Percentiles rank a stretch among this genome's conserved stretches.
Evolutionary conservation across 1,139 yeast genomes (phyloP).

Genomic region (Magnusiomyces suaveolens): DNA sequence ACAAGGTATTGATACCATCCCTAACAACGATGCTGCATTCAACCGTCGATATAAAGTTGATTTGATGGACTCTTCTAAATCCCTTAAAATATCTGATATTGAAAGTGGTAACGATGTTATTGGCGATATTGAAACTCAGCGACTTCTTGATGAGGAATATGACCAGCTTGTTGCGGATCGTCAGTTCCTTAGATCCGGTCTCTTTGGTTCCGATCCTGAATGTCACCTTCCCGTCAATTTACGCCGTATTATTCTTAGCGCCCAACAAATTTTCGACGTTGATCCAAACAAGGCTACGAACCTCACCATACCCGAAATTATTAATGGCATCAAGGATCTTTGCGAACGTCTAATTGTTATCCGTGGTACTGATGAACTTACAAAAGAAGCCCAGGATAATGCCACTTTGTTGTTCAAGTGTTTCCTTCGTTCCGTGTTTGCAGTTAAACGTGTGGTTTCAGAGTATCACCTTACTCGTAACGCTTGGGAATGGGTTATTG

Average conservation of each 20-base stretch:
- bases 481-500: constrained; percentile 93
- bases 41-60: constrained; percentile 82
- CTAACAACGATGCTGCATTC: constrained; percentile 79
- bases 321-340: constrained; percentile 60
- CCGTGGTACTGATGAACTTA: constrained; percentile 69
- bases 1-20: constrained; percentile 93
- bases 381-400: constrained; percentile 81
- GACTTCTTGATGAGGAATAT: constrained; percentile 73
- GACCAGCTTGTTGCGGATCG: constrained; percentile 71
- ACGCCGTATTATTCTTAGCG: constrained; percentile 92
- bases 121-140: constrained; percentile 82
- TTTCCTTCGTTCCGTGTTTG: constrained; percentile 81
- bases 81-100: constrained; percentile 60
- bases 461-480: constrained; percentile 77
- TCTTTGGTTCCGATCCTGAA: constrained; percentile 89
- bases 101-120: constrained; percentile 87
- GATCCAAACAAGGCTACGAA: constrained; percentile 89
- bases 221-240: constrained; percentile 98
- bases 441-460: constrained; percentile 82
- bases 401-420: constrained; percentile 89
- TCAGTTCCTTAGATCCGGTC: constrained; percentile 60
- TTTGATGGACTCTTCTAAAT: constrained; percentile 55
- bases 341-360: constrained; percentile 62
- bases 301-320: constrained; percentile 72
- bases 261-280: constrained; percentile 92